Base-by-base conservation (phyloP, 306 rosid species). In the Malus orientalis region DNA sequence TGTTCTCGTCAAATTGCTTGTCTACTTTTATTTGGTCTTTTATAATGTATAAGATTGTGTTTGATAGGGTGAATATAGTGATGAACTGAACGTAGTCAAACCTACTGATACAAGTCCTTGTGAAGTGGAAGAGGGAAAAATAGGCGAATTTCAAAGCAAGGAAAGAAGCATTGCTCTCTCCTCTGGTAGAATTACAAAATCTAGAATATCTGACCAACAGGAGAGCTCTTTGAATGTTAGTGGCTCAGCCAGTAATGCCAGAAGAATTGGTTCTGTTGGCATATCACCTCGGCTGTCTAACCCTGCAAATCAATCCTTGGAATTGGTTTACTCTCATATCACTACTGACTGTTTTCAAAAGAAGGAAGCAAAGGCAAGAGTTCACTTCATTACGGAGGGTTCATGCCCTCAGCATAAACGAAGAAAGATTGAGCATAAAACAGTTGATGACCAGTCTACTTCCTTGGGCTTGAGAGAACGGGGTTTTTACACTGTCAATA, bases 351-450 rank as follows among this genome's bases (percentile, higher is more conserved):
- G 78, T 73, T 30, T 77, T 67, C 73, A 19, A 55, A 81, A 60
- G 69, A 76, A 64, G 51, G 81, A 72, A 60, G 79, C 81, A 62
- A 57, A 27, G 3, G 77, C 79, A 44, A 67, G 71, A 29, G 64
- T 63, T 70, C 55, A 76, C 69, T 72, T 80, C 73, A 83, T 77
- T 81, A 36, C 76, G 81, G 86, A 83, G 75, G 83, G 72, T 77
- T 85, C 85, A 18, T 67, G 69, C 65, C 74, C 85, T 83, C 86
- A 75, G 75, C 82, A 75, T 32, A 89, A 92, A 73, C 86, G 86
- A 81, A 88, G 87, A 79, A 88, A 85, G 85, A 78, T 67, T 74
- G 91, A 80, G 59, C 65, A 44, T 36, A 78, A 77, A 69, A 49
- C 54, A 40, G 64, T 60, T 74, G 71, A 74, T 54, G 72, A 55